These are phyloP conservation scores for Blastobotrys muscicola DNA, from an alignment of 805 yeast species.

Conservation along the genomic window DNA sequence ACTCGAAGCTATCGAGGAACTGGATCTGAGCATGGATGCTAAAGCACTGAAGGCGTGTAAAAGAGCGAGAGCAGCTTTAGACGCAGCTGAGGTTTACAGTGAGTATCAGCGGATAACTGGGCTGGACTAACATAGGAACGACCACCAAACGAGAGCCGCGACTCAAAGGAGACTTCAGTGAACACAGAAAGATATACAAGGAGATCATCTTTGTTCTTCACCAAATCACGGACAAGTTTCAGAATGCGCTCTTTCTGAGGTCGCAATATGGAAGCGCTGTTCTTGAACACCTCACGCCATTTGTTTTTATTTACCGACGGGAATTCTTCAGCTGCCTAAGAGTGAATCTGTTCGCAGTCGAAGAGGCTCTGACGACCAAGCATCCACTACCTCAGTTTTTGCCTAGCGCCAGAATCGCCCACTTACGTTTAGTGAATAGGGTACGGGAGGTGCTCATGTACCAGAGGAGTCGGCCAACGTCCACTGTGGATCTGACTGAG, in stretches of 20 bases:
- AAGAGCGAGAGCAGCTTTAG: constrained; percentile 22
- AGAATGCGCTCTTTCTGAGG: constrained; percentile 36
- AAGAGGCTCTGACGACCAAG: constrained; percentile 36
- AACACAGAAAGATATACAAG: constrained; percentile 31
- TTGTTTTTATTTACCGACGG: constrained; percentile 36
- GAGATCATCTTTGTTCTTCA: constrained; percentile 39
- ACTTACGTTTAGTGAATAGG: constrained; percentile 35
- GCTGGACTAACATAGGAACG: neutral
- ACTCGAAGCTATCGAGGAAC: constrained; percentile 22
- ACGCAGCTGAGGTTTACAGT: constrained; percentile 10
- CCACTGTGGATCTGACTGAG: constrained; percentile 2
- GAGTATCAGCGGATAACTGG: no score
- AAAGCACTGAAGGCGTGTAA: no score
- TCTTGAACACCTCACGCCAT: constrained; percentile 35
- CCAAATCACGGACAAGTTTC: constrained; percentile 40
- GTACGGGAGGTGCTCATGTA: constrained; percentile 31
- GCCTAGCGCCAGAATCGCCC: constrained; percentile 42
- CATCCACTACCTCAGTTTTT: constrained; percentile 42
- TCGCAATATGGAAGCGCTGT: constrained; percentile 38
- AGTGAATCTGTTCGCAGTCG: constrained; percentile 33
- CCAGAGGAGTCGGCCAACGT: constrained; percentile 2
- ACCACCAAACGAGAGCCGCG: constrained; percentile 34
- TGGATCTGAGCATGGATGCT: no score
- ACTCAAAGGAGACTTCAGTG: constrained; percentile 37
- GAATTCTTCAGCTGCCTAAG: constrained; percentile 36